phyloP scores from a whole-genome alignment of 2,329 filamentous ascomycete genomes.

The Alternaria sp. region DNA sequence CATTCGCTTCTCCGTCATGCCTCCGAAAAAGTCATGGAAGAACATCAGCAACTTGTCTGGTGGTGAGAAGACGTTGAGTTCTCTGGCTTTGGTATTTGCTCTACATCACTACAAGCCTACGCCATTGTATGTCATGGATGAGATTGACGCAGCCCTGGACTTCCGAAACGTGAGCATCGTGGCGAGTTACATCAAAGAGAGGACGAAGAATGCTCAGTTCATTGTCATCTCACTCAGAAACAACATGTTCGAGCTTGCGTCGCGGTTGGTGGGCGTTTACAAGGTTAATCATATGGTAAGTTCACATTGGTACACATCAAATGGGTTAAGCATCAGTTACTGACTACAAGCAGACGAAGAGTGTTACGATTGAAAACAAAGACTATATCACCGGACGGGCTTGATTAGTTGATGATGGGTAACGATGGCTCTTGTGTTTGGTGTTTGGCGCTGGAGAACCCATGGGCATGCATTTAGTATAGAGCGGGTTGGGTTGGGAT shows the following conservation, averaged over 20 bases:
- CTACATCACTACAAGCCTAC: constrained; percentile 98
- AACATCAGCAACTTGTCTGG: constrained; percentile 96
- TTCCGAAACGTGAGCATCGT: constrained; percentile 99
- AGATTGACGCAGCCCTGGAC: constrained; percentile 97
- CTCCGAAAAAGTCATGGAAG: constrained; percentile 99
- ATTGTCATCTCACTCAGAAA: constrained; percentile 97
- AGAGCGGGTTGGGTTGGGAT: constrained; percentile 4
- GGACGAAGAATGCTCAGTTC: constrained; percentile 99
- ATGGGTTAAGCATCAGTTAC: constrained; percentile 1
- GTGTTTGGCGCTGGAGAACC: constrained; percentile 9
- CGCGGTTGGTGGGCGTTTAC: constrained; percentile 94
- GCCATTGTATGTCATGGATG: constrained; percentile 98
- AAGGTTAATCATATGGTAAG: constrained; percentile 96
- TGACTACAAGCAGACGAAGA: constrained; percentile 58
- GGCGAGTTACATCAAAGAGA: constrained; percentile 97
- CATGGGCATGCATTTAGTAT: constrained; percentile 6
- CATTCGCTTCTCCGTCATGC: constrained; percentile 98
- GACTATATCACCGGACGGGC: constrained; percentile 51
- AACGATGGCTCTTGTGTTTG: constrained; percentile 1
- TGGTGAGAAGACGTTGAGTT: constrained; percentile 96
- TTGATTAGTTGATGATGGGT: constrained; percentile 11
- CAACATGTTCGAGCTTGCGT: constrained; percentile 99
- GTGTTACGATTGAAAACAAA: constrained; percentile 62
- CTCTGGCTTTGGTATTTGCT: constrained; percentile 94
- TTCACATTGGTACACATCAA: constrained; percentile 2